Evolutionary conservation across 345 rosid genomes (phyloP).

Genomic region (Acer negundo): DNA sequence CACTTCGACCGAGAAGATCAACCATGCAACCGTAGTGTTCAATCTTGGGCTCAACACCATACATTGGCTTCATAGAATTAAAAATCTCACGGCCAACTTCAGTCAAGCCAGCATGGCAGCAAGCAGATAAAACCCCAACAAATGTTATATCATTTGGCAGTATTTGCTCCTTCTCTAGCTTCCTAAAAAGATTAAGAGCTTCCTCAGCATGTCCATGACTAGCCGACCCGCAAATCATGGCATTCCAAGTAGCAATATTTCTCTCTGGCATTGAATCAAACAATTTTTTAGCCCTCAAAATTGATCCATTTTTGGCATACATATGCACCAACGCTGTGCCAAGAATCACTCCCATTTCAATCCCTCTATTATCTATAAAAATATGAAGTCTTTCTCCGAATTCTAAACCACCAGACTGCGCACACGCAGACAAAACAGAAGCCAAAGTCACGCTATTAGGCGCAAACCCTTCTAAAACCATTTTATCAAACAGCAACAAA

Average conservation of each 20-base stretch:
- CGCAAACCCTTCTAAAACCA: conserved; percentile 26
- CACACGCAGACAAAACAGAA: conserved; percentile 33
- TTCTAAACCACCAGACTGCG: conserved; percentile 28
- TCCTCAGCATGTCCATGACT: conserved; percentile 28
- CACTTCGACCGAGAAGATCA: conserved; percentile 33
- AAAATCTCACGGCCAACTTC: conserved; percentile 22
- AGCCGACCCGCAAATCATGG: conserved; percentile 27
- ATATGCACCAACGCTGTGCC: conserved; percentile 34
- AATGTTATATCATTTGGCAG: conserved; percentile 30
- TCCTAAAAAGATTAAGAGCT: conserved; percentile 23
- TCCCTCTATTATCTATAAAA: conserved; percentile 18
- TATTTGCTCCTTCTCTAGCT: conserved; percentile 23
- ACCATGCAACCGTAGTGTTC: conserved; percentile 35
- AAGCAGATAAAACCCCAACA: conserved; percentile 33
- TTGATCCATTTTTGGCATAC: conserved; percentile 29
- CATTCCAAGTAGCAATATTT: conserved; percentile 33
- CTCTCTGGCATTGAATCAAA: conserved; percentile 26
- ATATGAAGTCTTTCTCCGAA: conserved; percentile 25
- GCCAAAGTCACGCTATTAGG: conserved; percentile 30
- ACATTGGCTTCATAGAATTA: conserved; percentile 19
- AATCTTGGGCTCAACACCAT: conserved; percentile 31
- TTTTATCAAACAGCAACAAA: conserved; percentile 27
- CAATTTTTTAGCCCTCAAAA: conserved; percentile 21
- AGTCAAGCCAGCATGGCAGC: conserved; percentile 27
- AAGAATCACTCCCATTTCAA: conserved; percentile 28